A percentile compares a stretch with the other conserved stretches of the same genome.
Evolutionary conservation across 768 basidiomycete species (phyloP).

Genomic region (Suillus occidentalis): DNA sequence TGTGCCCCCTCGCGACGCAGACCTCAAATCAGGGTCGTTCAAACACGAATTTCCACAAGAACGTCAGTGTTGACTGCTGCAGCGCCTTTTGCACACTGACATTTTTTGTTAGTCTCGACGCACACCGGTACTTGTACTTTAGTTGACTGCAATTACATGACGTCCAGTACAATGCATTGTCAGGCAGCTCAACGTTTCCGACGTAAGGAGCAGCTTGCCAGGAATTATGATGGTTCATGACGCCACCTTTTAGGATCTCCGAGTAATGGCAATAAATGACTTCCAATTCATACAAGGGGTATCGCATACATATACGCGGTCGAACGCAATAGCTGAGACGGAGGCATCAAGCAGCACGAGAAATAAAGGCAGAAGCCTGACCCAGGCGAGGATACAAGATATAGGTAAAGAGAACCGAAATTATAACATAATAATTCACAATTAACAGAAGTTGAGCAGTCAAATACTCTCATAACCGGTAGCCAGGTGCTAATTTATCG

Average conservation of each 20-base stretch:
- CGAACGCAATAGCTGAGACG: background rate
- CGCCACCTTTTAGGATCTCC: background rate
- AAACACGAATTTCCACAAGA: too few relatives aligned
- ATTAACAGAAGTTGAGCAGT: background rate
- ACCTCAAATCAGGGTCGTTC: too few relatives aligned
- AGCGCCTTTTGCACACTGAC: too few relatives aligned
- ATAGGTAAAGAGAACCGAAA: background rate
- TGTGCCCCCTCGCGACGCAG: too few relatives aligned
- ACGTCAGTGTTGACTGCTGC: too few relatives aligned
- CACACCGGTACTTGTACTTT: background rate
- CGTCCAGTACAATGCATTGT: background rate
- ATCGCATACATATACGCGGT: background rate
- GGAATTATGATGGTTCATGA: background rate
- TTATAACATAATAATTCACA: background rate
- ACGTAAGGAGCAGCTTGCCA: background rate
- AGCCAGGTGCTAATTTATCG: background rate
- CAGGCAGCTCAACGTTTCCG: background rate
- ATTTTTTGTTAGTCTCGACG: too few relatives aligned
- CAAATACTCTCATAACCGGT: background rate
- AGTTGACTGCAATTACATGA: background rate
- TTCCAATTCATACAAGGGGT: background rate
- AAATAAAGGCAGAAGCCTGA: background rate
- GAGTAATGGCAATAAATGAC: background rate
- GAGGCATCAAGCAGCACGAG: background rate
- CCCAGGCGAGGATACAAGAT: background rate